Percentiles rank a stretch among this genome's conserved stretches.
phyloP scores from a whole-genome alignment of 306 rosid species.

The Morella rubra region DNA sequence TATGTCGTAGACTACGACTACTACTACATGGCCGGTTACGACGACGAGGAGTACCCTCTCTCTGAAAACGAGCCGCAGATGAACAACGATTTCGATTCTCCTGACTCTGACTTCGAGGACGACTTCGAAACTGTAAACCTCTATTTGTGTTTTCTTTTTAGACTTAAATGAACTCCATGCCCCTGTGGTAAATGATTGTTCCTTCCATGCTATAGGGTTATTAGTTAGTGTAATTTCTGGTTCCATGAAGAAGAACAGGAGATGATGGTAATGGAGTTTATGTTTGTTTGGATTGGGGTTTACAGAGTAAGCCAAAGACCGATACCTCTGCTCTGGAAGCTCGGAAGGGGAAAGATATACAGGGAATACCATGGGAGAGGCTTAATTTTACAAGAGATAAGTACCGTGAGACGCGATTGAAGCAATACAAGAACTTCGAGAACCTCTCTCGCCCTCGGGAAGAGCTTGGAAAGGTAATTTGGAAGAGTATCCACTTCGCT shows the following conservation, averaged over 20 bases:
- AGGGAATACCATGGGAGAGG: slow-evolving; percentile 95
- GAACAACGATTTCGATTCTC: neutral
- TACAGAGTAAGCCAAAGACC: slow-evolving; percentile 56
- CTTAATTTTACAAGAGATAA: slow-evolving; percentile 64
- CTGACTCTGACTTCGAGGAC: slow-evolving; percentile 64
- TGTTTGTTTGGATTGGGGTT: neutral
- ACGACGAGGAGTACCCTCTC: slow-evolving; percentile 30
- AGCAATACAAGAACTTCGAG: slow-evolving; percentile 81
- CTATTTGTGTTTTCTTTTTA: neutral
- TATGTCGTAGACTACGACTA: slow-evolving; percentile 47
- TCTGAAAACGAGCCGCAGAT: slow-evolving; percentile 25
- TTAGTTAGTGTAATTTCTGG: neutral
- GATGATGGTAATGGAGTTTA: neutral
- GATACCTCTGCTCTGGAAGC: slow-evolving; percentile 84
- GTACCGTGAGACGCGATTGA: slow-evolving; percentile 75
- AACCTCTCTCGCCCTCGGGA: slow-evolving; percentile 53
- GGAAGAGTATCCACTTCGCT: neutral
- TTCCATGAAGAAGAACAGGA: neutral
- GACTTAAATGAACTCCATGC: too few relatives aligned
- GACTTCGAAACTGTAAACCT: slow-evolving; percentile 46
- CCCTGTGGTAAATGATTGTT: too few relatives aligned
- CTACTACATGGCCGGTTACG: slow-evolving; percentile 48
- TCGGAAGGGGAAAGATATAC: slow-evolving; percentile 83
- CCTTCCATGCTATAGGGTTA: neutral
- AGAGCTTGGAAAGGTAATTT: slow-evolving; percentile 54